Evolutionary conservation across 805 yeast genomes (phyloP).

Genomic region (Kluyveromyces starmeri): DNA sequence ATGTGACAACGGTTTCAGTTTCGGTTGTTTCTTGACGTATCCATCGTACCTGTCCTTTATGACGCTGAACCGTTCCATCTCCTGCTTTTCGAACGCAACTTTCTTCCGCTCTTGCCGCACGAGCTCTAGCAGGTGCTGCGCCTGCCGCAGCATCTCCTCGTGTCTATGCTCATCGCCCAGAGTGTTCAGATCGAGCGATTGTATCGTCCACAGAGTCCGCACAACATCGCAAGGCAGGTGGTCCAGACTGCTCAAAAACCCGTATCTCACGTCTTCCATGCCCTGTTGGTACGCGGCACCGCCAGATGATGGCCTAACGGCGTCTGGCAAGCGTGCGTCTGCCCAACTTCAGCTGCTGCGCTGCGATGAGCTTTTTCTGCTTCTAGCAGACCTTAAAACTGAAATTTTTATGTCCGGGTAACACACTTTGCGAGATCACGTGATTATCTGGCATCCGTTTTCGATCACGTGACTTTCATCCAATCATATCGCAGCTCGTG

Average conservation of each 20-base stretch:
- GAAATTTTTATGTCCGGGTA: no score
- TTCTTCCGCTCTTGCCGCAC: constrained; percentile 20
- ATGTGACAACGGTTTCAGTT: constrained; percentile 11
- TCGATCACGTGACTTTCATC: no score
- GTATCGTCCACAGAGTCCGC: constrained; percentile 34
- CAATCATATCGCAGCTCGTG: no score
- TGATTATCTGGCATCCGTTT: no score
- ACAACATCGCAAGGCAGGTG: constrained; percentile 38
- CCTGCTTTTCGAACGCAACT: constrained; percentile 13
- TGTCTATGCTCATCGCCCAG: constrained; percentile 10
- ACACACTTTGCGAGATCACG: no score
- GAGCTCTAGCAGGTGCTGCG: constrained; percentile 20
- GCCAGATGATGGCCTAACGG: no score
- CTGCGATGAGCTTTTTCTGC: no score
- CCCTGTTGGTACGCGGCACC: no score
- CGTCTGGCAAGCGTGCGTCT: no score
- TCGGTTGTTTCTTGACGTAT: constrained; percentile 3
- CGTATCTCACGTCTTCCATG: constrained; percentile 30
- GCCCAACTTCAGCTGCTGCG: no score
- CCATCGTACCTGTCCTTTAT: constrained; percentile 2
- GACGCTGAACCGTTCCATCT: constrained; percentile 9
- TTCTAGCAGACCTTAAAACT: no score
- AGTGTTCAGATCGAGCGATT: constrained; percentile 25
- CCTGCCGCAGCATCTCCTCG: constrained; percentile 11
- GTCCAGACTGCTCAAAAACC: constrained; percentile 32